Base-by-base conservation (phyloP, 1,284 basidiomycete genomes). In the Tilletia horrida region DNA sequence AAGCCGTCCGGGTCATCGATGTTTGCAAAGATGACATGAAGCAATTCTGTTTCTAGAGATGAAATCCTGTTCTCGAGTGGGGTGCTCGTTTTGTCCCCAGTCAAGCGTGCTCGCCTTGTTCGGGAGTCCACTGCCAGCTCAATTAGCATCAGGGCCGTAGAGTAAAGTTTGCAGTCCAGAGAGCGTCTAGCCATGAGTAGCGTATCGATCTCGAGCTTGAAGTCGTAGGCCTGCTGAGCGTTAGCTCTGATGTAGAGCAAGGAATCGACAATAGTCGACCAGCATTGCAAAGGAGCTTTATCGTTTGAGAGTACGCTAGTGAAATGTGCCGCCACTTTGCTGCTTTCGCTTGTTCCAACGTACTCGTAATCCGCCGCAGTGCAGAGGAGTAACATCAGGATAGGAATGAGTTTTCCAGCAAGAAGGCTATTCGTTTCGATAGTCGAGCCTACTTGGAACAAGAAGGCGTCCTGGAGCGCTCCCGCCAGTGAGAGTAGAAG, bases 1-100 rank as follows among this genome's bases (percentile, higher is more conserved):
- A 98, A 98, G 0, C 95, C 93, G 76, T 98, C 95, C 0, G 94
- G 94, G 77, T 98, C 95, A 77, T 96, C 93, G 67, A 98, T 92
- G 77, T 92, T 91, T 70, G 88, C 89, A 80, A 97, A 98, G 64
- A 97, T 92, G 65, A 90, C 88, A 82, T 94, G 96, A 57, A 97
- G 84, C 83, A 80, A 90, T 21, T 69, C 42, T 27, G 11, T 40
- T 40, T 40, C 35, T 11, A 11, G 35, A 11, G 35, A 6, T 40
- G 4, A 6, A 11, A 40, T 40, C 4, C 35, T 40, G 35, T 40
- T 40, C 35, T 40, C 35, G 6, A 6, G 35, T 40, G 35, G 11
- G 35, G 35, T 11, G 11, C 35, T 11, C 11, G 35, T 11, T 11
- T 11, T 40, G 35, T 40, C 35, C 11, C 35, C 35, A 11, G 4